Conservation (phyloP, 441 rosid genomes). For the Pelargonium fulgidum region DNA sequence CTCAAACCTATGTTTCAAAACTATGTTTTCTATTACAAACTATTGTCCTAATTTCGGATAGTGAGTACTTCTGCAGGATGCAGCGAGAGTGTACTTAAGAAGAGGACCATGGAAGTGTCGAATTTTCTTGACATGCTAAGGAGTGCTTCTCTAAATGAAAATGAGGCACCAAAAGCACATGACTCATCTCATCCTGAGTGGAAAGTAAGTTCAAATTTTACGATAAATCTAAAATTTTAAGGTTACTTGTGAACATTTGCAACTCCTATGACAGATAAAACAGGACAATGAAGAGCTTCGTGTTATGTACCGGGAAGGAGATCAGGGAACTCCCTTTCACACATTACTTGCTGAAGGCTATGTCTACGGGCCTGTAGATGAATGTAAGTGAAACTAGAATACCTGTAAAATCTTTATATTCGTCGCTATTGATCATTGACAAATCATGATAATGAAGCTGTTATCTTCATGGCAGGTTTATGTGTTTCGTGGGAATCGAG, state of each 20-base stretch:
- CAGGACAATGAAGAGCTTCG: slow-evolving; percentile 76
- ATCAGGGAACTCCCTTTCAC: slow-evolving; percentile 70
- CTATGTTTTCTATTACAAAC: too few relatives aligned
- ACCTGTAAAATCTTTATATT: slow-evolving; percentile 14
- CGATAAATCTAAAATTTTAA: background rate
- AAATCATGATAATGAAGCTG: slow-evolving; percentile 12
- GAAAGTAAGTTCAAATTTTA: slow-evolving; percentile 49
- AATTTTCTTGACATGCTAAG: slow-evolving; percentile 76
- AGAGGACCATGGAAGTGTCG: slow-evolving; percentile 52
- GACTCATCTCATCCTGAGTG: slow-evolving; percentile 52
- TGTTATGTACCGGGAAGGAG: slow-evolving; percentile 95
- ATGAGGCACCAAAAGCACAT: slow-evolving; percentile 30
- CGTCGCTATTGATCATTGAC: slow-evolving; percentile 9
- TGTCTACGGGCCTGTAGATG: slow-evolving; percentile 71
- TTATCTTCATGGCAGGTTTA: slow-evolving; percentile 51
- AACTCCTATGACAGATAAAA: slow-evolving; percentile 45
- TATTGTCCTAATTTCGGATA: slow-evolving; percentile 7
- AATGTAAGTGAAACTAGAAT: slow-evolving; percentile 47
- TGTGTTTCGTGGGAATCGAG: slow-evolving; percentile 74
- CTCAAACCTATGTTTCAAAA: background rate
- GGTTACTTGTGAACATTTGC: background rate
- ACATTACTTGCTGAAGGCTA: slow-evolving; percentile 90
- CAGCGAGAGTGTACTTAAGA: slow-evolving; percentile 44
- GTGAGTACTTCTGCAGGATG: slow-evolving; percentile 42
- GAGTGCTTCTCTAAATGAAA: slow-evolving; percentile 55